phyloP scores from a whole-genome alignment of 2,329 filamentous ascomycete species.

The Bretziella fagacearum region DNA sequence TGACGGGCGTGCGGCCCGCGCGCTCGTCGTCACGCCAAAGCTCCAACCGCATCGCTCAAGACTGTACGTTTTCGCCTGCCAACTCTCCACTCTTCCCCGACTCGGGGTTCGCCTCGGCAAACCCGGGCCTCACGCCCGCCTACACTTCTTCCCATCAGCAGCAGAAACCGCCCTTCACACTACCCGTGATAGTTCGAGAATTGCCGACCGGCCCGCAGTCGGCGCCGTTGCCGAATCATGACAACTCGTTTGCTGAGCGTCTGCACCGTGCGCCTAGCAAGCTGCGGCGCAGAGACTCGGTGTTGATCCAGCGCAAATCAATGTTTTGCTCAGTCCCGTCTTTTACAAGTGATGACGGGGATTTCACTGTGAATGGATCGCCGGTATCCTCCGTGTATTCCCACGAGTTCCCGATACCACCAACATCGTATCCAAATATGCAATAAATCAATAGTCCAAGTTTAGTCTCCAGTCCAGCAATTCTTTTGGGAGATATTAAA shows the following conservation, averaged over 20 bases:
- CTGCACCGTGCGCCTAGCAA: slow-evolving; percentile 10
- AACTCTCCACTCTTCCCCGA: not conserved
- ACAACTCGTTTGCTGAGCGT: slow-evolving; percentile 9
- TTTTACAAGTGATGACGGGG: slow-evolving; percentile 6
- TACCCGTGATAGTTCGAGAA: slow-evolving; percentile 10
- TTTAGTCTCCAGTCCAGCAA: no score
- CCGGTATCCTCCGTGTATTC: not conserved
- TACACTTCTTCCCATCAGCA: not conserved
- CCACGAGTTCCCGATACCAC: slow-evolving; percentile 5
- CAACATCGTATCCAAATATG: slow-evolving; percentile 6
- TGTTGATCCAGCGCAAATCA: slow-evolving; percentile 11
- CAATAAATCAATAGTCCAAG: no score
- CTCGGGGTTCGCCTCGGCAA: slow-evolving; percentile 7
- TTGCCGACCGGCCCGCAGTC: slow-evolving; percentile 5
- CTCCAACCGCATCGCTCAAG: slow-evolving; percentile 8
- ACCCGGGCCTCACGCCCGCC: not conserved
- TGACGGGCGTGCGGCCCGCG: slow-evolving; percentile 8
- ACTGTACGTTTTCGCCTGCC: slow-evolving; percentile 8
- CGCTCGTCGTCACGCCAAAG: slow-evolving; percentile 12
- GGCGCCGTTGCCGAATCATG: slow-evolving; percentile 5
- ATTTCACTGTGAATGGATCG: not conserved
- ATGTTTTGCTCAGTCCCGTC: slow-evolving; percentile 8
- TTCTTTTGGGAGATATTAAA: no score
- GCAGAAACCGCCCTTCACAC: no score
- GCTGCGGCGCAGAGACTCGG: slow-evolving; percentile 8